Conservation (phyloP, 2,329 filamentous ascomycete species). For the Microthyrium microscopicum region DNA sequence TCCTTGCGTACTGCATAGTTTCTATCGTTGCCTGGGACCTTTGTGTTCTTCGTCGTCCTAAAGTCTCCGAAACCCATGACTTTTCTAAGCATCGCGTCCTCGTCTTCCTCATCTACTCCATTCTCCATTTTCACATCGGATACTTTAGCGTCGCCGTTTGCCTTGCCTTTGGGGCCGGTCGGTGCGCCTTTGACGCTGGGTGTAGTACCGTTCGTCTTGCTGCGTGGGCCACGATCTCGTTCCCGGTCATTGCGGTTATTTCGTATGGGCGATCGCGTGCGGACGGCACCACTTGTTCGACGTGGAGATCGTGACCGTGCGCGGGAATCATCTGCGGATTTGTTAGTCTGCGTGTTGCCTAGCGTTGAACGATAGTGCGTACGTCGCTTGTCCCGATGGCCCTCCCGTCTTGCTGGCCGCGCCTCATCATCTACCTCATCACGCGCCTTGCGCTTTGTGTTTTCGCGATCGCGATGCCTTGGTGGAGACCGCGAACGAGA, state of each 20-base stretch:
- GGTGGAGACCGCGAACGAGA: too few relatives aligned
- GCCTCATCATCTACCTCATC: too few relatives aligned
- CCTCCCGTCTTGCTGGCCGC: too few relatives aligned
- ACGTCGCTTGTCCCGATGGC: not conserved
- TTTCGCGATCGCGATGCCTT: too few relatives aligned
- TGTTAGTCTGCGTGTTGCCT: constrained; percentile 2
- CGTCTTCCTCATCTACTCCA: constrained; percentile 49
- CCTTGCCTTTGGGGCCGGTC: constrained; percentile 17
- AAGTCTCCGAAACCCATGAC: constrained; percentile 88
- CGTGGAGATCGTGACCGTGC: constrained; percentile 7
- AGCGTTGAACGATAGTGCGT: not conserved
- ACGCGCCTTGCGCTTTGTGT: too few relatives aligned
- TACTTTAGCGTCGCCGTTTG: constrained; percentile 27
- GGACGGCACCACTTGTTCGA: constrained; percentile 1
- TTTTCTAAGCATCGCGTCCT: constrained; percentile 56
- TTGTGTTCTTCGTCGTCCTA: constrained; percentile 71
- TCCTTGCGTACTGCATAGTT: constrained; percentile 71
- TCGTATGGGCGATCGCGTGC: not conserved
- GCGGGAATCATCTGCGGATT: constrained; percentile 1
- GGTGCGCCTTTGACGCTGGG: not conserved
- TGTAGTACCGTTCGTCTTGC: not conserved
- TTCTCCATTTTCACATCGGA: constrained; percentile 18
- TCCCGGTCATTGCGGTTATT: not conserved
- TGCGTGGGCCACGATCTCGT: not conserved
- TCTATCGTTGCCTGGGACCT: constrained; percentile 69